A percentile compares a stretch with the other conserved stretches of the same genome.
phyloP scores from a whole-genome alignment of 495 filamentous ascomycete species.

The Copromyces sp. region DNA sequence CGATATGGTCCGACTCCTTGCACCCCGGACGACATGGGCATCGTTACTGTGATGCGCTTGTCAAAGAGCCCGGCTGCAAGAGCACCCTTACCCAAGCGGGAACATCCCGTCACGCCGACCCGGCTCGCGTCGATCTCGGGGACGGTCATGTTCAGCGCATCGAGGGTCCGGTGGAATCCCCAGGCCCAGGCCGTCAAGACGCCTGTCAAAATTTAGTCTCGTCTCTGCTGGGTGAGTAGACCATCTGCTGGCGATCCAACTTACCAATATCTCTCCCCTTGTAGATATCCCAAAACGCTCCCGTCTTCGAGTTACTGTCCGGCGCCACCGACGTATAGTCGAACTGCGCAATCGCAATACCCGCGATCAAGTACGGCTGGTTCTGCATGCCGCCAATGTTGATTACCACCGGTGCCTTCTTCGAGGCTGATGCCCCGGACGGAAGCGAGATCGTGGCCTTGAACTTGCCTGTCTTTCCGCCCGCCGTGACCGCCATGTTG shows the following conservation, averaged over 20 bases:
- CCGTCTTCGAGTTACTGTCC: slow-evolving; percentile 42
- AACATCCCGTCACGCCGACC: slow-evolving; percentile 43
- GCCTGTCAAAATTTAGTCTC: slow-evolving; percentile 16
- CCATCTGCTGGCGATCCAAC: background rate
- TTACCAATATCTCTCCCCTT: slow-evolving; percentile 42
- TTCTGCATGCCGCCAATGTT: slow-evolving; percentile 46
- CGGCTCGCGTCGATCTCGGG: slow-evolving; percentile 38
- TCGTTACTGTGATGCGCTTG: slow-evolving; percentile 42
- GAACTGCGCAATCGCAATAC: slow-evolving; percentile 42
- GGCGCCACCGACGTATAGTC: slow-evolving; percentile 40
- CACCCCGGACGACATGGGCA: slow-evolving; percentile 45
- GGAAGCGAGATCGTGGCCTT: slow-evolving; percentile 36
- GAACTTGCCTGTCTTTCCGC: slow-evolving; percentile 37
- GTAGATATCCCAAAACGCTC: slow-evolving; percentile 43
- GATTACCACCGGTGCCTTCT: slow-evolving; percentile 41
- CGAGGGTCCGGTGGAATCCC: slow-evolving; percentile 44
- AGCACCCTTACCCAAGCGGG: slow-evolving; percentile 42
- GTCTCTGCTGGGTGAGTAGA: background rate
- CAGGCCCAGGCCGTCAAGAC: slow-evolving; percentile 44
- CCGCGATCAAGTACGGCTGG: slow-evolving; percentile 37
- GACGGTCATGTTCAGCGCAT: slow-evolving; percentile 38
- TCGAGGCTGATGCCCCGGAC: slow-evolving; percentile 23
- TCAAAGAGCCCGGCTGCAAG: slow-evolving; percentile 43
- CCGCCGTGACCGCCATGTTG: slow-evolving; percentile 36
- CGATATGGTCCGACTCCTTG: slow-evolving; percentile 44